Evolutionary conservation across 352 stramenopile species (phyloP), one percentile per base, ranked within the genome.

Genomic region (Lagenidium sp.): DNA sequence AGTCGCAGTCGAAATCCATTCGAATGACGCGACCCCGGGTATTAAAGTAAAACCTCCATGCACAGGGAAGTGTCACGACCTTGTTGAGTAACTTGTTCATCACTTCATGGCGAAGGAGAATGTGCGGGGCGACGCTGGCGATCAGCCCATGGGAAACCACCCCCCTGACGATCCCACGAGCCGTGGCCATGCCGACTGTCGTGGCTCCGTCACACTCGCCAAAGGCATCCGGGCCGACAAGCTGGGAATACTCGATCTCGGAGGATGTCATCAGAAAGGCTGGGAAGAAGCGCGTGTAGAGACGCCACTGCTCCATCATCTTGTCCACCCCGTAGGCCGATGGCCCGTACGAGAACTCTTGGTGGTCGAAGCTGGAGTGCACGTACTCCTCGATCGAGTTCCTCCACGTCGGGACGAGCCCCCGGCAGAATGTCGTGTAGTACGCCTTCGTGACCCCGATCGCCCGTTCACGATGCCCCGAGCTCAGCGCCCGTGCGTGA

Each of bases 361-460:
- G 26, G 11, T 16, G 13, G 16, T 46, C 40, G 2, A 46, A 20
- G 25, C 28, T 25, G 18, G 25, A 25, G 28, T 46, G 25, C 16
- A 46, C 36, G 16, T 37, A 46, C 40, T 36, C 16, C 16, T 37
- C 36, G 20, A 46, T 46, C 8, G 11, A 7, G 26, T 19, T 16
- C 1, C 36, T 21, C 4, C 40, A 19, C 6, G 25, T 16, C 2
- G 40, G 16, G 26, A 25, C 23, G 26, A 37, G 37, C 3, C 40
- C 40, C n/a, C 18, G 23, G 24, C 40, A 37, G 18, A 36, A 46
- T 3, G 40, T 46, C 11, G 36, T 29, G n/a, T 37, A 46, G 28
- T 36, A 46, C 40, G 40, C 46, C n/a, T 22, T 47, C 22, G 46
- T 53, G 3, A 47, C 20, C 36, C 41, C 11, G 28, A n/a, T n/a